phyloP scores from a whole-genome alignment of 2,329 filamentous ascomycete species.

The Sarocladiaceae sp. region DNA sequence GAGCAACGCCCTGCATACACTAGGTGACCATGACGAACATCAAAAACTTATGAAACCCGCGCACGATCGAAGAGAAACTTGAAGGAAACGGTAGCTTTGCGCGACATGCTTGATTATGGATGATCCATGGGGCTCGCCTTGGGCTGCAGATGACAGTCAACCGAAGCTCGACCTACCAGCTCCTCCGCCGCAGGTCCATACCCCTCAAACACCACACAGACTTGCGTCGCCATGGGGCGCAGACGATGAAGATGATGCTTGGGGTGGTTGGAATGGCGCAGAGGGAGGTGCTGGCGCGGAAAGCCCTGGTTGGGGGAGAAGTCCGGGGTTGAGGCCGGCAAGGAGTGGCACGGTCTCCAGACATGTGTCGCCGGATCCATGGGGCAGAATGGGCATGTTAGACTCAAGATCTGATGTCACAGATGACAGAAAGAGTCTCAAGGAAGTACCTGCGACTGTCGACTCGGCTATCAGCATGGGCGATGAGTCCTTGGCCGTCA shows the following conservation, averaged over 20 bases:
- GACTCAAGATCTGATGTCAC: background rate
- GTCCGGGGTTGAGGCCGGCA: slow-evolving; percentile 25
- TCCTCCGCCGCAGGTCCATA: slow-evolving; percentile 27
- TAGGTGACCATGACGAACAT: background rate
- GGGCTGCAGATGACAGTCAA: slow-evolving; percentile 36
- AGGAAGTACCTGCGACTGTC: slow-evolving; percentile 15
- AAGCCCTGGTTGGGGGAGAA: slow-evolving; percentile 27
- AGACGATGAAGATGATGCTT: slow-evolving; percentile 24
- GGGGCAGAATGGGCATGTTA: slow-evolving; percentile 12
- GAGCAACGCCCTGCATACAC: too few species aligned
- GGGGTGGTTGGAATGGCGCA: slow-evolving; percentile 33
- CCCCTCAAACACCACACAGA: slow-evolving; percentile 20
- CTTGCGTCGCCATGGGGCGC: slow-evolving; percentile 23
- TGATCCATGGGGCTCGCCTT: slow-evolving; percentile 61
- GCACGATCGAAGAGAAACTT: background rate
- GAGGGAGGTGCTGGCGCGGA: slow-evolving; percentile 13
- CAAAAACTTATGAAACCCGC: background rate
- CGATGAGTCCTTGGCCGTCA: background rate
- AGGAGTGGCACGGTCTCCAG: slow-evolving; percentile 19
- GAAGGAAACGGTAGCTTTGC: background rate
- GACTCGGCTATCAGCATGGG: slow-evolving; percentile 27
- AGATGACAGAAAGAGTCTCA: background rate
- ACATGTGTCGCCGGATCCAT: slow-evolving; percentile 24
- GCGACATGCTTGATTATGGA: slow-evolving; percentile 45
- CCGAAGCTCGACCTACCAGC: slow-evolving; percentile 31